Conservation (phyloP, 345 rosid genomes). For the Balakata baccata region DNA sequence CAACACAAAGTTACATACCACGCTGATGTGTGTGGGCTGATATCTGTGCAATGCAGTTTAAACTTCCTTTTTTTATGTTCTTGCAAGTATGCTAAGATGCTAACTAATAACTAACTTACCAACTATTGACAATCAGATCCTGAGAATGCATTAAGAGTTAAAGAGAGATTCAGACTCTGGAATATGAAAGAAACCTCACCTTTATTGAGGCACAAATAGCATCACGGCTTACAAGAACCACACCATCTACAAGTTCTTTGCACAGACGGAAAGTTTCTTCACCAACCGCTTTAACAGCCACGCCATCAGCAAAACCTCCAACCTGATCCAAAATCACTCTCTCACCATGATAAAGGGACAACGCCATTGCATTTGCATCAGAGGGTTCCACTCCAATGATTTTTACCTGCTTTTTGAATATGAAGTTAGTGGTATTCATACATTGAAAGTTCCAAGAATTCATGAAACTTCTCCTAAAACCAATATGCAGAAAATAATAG, state of each 20-base stretch:
- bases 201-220: constrained; percentile 99
- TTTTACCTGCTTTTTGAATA: constrained; percentile 57
- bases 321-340: constrained; percentile 82
- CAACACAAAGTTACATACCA: too few species aligned
- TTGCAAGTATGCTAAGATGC: not conserved
- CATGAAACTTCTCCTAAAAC: constrained; percentile 2
- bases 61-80: not conserved
- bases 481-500: not conserved
- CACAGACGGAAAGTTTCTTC: constrained; percentile 84
- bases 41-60: not conserved
- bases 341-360: constrained; percentile 87
- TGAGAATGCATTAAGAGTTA: not conserved
- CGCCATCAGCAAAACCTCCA: constrained; percentile 99
- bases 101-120: not conserved
- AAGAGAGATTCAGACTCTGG: not conserved
- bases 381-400: constrained; percentile 94
- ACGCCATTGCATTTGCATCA: constrained; percentile 97
- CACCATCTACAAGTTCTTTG: constrained; percentile 81
- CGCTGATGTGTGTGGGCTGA: too few species aligned
- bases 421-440: not conserved
- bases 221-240: constrained; percentile 96
- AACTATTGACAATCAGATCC: not conserved
- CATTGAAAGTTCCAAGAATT: not conserved
- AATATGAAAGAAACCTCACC: constrained; percentile 36
- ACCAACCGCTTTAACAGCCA: constrained; percentile 96